phyloP scores from a whole-genome alignment of 495 filamentous ascomycete genomes.

The Baudoinia panamericana region DNA sequence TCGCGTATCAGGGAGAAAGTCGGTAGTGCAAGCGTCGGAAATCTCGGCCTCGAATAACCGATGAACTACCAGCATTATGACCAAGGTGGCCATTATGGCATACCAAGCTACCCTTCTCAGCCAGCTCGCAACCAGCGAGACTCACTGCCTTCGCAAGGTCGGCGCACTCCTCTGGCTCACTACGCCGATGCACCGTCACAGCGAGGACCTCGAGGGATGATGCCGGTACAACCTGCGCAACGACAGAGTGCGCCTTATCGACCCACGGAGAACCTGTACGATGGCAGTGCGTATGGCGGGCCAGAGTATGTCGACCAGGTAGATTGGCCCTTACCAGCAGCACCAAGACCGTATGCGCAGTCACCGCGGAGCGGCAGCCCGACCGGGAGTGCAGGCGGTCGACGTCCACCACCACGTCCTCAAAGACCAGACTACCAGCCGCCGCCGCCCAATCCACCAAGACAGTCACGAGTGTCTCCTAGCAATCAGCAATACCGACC shows the following conservation, averaged over 20 bases:
- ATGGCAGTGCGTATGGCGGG: conserved; percentile 17
- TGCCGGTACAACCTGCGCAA: conserved; percentile 7
- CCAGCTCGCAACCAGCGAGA: background rate
- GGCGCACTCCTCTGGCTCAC: background rate
- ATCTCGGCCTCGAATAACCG: background rate
- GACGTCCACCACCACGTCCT: conserved; percentile 15
- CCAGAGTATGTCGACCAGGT: conserved; percentile 10
- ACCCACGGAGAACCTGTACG: conserved; percentile 12
- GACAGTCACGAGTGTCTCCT: conserved; percentile 8
- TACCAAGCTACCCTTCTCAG: conserved; percentile 4
- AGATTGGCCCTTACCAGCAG: conserved; percentile 16
- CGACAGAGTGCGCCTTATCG: conserved; percentile 1
- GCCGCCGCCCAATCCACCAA: conserved; percentile 3
- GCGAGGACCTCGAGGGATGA: conserved; percentile 1
- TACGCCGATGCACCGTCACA: background rate
- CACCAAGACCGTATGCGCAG: conserved; percentile 1
- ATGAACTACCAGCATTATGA: conserved; percentile 6
- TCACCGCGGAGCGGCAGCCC: conserved; percentile 2
- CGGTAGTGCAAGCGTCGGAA: no score
- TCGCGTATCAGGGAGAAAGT: background rate
- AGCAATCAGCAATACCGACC: conserved; percentile 5
- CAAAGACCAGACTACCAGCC: conserved; percentile 9
- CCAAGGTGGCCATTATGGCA: conserved; percentile 4
- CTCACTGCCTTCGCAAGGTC: conserved; percentile 4
- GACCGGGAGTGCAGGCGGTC: background rate